Evolutionary conservation across 495 filamentous ascomycete genomes (phyloP).

Genomic region (Neurospora africana): DNA sequence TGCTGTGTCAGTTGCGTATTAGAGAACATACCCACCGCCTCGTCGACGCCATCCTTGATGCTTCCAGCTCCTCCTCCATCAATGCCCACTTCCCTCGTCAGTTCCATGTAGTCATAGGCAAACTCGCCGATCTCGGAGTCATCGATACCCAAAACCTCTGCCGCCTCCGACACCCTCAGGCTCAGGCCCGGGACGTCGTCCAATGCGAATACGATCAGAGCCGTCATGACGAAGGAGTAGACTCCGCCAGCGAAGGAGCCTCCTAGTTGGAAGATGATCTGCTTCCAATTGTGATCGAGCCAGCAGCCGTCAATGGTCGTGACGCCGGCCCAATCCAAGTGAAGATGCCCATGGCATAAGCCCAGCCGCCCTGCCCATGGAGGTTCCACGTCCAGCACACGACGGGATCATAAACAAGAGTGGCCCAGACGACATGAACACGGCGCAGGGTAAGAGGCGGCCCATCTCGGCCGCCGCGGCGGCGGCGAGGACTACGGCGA

Average conservation of each 20-base stretch:
- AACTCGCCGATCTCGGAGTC: slow-evolving; percentile 96
- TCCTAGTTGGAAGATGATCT: slow-evolving; percentile 79
- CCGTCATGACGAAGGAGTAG: slow-evolving; percentile 82
- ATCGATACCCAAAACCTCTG: slow-evolving; percentile 86
- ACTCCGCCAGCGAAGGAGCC: slow-evolving; percentile 73
- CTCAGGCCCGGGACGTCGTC: slow-evolving; percentile 77
- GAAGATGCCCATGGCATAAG: slow-evolving; percentile 68
- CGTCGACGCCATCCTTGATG: slow-evolving; percentile 17
- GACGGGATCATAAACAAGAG: slow-evolving; percentile 88
- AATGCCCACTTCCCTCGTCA: slow-evolving; percentile 72
- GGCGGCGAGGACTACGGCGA: slow-evolving; percentile 86
- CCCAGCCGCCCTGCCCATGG: slow-evolving; percentile 51
- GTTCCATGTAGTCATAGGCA: slow-evolving; percentile 94
- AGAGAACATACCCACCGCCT: slow-evolving; percentile 28
- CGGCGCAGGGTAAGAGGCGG: slow-evolving; percentile 83
- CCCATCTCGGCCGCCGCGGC: slow-evolving; percentile 88
- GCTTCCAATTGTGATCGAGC: slow-evolving; percentile 84
- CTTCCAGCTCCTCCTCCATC: slow-evolving; percentile 14
- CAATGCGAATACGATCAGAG: slow-evolving; percentile 77
- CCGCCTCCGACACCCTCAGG: slow-evolving; percentile 71
- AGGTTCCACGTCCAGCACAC: slow-evolving; percentile 98
- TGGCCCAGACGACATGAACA: slow-evolving; percentile 95
- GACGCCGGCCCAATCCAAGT: slow-evolving; percentile 79
- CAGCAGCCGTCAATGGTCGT: slow-evolving; percentile 70
- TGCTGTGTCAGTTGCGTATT: not conserved